Base-by-base conservation (phyloP, 208 protist species). In the Leptomonas pyrrhocoris region DNA sequence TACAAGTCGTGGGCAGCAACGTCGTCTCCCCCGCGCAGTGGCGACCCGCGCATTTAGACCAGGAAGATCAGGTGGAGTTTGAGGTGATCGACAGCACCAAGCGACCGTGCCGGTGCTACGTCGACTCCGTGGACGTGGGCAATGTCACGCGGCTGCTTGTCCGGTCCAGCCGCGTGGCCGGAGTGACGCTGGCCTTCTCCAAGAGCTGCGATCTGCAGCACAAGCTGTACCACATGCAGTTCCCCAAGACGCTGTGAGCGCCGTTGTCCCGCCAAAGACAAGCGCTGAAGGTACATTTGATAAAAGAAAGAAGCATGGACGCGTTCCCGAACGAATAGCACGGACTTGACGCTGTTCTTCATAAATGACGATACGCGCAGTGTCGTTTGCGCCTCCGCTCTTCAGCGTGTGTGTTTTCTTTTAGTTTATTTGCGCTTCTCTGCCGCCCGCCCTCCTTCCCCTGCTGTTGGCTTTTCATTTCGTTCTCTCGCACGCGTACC, bases 221-320 rank as follows among this genome's bases (percentile, higher is more conserved):
- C 57, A 97, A 97, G 63, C 68, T 97, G 54, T 95, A 94, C 68
- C 80, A 94, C 58, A 84, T 97, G 84, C 92, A 97, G 80, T 97
- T 97, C 74, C 92, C 92, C 21, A 79, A 85, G 43, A 79, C 77
- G n/a, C 65, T 83, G 46, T 85, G 70, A 80, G 28, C n/a, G n/a
- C n/a, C n/a, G n/a, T n/a, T n/a, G n/a, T n/a, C n/a, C n/a, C n/a
- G n/a, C n/a, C n/a, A n/a, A n/a, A n/a, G n/a, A n/a, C n/a, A n/a
- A n/a, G n/a, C n/a, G n/a, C n/a, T n/a, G n/a, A n/a, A n/a, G n/a
- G n/a, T n/a, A n/a, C n/a, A n/a, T n/a, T n/a, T n/a, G n/a, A n/a
- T n/a, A n/a, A n/a, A n/a, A n/a, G n/a, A n/a, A n/a, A n/a, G n/a
- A n/a, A n/a, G n/a, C n/a, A n/a, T n/a, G n/a, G n/a, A n/a, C n/a